Conservation (phyloP, 2,329 filamentous ascomycete species). For the Claviceps maximensis region DNA sequence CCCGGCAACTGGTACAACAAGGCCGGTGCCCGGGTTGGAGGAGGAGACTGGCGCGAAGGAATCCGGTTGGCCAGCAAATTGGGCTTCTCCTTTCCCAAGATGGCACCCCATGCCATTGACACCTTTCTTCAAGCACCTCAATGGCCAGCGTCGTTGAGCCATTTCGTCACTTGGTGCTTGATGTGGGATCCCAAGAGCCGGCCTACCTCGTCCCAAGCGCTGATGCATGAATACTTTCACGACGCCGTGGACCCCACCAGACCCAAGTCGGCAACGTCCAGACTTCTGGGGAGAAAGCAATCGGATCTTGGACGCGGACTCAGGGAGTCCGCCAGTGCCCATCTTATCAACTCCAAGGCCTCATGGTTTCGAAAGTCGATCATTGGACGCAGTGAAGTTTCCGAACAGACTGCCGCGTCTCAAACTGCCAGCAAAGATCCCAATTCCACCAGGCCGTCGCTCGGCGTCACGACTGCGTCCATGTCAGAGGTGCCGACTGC, state of each 20-base stretch:
- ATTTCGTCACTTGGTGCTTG: conserved; percentile 96
- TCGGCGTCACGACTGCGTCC: conserved; percentile 26
- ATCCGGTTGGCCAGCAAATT: conserved; percentile 86
- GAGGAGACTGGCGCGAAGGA: conserved; percentile 95
- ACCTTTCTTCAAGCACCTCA: conserved; percentile 81
- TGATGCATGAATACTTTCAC: conserved; percentile 86
- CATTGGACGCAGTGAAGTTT: conserved; percentile 62
- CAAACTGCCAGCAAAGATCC: conserved; percentile 34
- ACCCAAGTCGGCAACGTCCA: conserved; percentile 80
- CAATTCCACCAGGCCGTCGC: conserved; percentile 29
- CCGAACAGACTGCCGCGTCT: conserved; percentile 39
- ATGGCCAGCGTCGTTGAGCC: conserved; percentile 76
- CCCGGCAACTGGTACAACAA: conserved; percentile 98
- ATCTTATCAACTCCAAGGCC: conserved; percentile 63
- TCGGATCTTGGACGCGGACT: conserved; percentile 62
- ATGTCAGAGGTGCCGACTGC: conserved; percentile 23
- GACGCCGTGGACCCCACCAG: conserved; percentile 86
- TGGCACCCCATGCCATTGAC: conserved; percentile 95
- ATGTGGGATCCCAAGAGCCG: conserved; percentile 96
- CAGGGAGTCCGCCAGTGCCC: conserved; percentile 42
- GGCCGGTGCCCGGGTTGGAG: conserved; percentile 70
- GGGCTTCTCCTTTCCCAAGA: conserved; percentile 97
- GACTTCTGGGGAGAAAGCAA: conserved; percentile 76
- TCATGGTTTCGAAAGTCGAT: conserved; percentile 97
- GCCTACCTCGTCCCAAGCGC: conserved; percentile 84